Conservation (phyloP, 2,329 filamentous ascomycete species). For the Blastomyces gilchristii region DNA sequence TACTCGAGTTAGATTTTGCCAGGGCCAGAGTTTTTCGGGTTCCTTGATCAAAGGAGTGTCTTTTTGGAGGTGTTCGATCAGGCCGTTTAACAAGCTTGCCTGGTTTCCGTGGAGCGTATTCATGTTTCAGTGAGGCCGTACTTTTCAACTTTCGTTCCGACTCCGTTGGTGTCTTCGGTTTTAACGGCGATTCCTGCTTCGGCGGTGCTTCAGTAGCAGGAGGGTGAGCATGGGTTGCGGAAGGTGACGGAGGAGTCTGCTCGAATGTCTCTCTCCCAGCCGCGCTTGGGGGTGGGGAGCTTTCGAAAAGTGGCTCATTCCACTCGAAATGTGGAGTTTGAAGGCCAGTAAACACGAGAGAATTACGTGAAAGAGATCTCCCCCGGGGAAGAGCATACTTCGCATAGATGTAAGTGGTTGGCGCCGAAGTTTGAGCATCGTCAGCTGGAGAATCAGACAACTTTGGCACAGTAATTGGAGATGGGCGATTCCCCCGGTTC, state of each 20-base stretch:
- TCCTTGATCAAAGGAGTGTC: conserved; percentile 13
- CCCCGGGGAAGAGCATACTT: conserved; percentile 77
- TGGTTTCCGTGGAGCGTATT: background rate
- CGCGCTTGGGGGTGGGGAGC: conserved; percentile 26
- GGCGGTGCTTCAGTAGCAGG: conserved; percentile 22
- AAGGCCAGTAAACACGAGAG: conserved; percentile 48
- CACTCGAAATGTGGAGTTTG: conserved; percentile 50
- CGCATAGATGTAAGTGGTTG: conserved; percentile 73
- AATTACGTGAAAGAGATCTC: conserved; percentile 62
- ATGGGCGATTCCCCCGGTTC: conserved; percentile 19
- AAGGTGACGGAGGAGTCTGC: conserved; percentile 27
- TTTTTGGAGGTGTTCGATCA: conserved; percentile 4
- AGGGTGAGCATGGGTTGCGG: conserved; percentile 11
- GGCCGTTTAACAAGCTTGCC: conserved; percentile 1
- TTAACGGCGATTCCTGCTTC: conserved; percentile 20
- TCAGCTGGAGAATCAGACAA: conserved; percentile 11
- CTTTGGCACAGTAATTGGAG: conserved; percentile 27
- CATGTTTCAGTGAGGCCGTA: background rate
- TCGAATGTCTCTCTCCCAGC: conserved; percentile 18
- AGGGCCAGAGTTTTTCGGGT: conserved; percentile 6
- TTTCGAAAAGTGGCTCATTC: conserved; percentile 47
- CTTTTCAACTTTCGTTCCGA: background rate
- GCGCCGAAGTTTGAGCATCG: conserved; percentile 32
- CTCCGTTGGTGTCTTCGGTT: conserved; percentile 11
- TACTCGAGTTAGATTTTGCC: conserved; percentile 4